Conservation (phyloP, 2,329 filamentous ascomycete genomes). For the Fusarium aywerte region DNA sequence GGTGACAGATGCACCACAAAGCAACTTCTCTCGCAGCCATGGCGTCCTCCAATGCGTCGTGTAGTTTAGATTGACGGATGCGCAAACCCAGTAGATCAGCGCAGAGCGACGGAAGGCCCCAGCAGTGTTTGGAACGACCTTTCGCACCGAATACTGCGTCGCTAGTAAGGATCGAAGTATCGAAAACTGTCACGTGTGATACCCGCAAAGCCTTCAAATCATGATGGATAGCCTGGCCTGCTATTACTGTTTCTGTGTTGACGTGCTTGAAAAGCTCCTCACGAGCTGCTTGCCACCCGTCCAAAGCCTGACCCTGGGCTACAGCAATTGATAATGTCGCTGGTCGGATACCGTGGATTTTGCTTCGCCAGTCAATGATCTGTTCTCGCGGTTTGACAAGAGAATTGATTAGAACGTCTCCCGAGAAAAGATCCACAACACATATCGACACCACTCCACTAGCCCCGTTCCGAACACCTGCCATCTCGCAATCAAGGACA, state of each 20-base stretch:
- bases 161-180: slow-evolving; percentile 3
- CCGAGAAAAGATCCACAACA: slow-evolving; percentile 20
- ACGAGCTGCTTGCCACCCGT: background rate
- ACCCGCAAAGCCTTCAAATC: background rate
- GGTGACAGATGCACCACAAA: background rate
- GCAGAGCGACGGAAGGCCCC: background rate
- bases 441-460: slow-evolving; percentile 18
- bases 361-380: slow-evolving; percentile 12
- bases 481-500: slow-evolving; percentile 19
- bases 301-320: background rate
- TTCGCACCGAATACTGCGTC: background rate
- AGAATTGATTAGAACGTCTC: slow-evolving; percentile 6
- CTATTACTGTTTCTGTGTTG: background rate
- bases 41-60: slow-evolving; percentile 1
- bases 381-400: slow-evolving; percentile 2
- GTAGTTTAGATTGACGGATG: background rate
- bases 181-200: background rate
- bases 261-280: slow-evolving; percentile 1
- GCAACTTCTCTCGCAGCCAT: slow-evolving; percentile 10
- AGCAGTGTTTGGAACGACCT: background rate
- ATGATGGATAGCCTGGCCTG: background rate
- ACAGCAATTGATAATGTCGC: slow-evolving; percentile 6
- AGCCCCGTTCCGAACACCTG: background rate
- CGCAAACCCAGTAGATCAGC: background rate
- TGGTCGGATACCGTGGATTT: slow-evolving; percentile 11